These are phyloP conservation scores for Boehmeria nivea DNA, from an alignment of 306 rosid species.

Conservation along the genomic window DNA sequence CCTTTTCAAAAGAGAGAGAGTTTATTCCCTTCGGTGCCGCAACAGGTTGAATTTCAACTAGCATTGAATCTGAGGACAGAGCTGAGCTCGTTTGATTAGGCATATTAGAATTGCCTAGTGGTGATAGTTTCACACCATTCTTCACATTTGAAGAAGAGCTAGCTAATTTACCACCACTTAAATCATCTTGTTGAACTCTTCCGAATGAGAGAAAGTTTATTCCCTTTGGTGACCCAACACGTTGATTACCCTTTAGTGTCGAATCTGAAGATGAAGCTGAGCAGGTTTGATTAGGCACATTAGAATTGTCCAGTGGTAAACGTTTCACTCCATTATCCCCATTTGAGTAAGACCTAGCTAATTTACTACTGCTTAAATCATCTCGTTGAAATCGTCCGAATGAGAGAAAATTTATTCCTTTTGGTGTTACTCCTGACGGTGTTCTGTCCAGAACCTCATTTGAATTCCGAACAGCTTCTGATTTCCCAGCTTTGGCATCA, in stretches of 20 bases:
- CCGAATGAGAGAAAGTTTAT: constrained; percentile 24
- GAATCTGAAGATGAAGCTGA: constrained; percentile 22
- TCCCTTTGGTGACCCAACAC: constrained; percentile 15
- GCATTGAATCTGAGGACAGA: constrained; percentile 22
- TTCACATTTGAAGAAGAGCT: too few species aligned
- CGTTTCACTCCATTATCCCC: constrained; percentile 23
- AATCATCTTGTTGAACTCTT: too few species aligned
- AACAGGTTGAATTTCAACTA: constrained; percentile 22
- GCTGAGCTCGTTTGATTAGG: constrained; percentile 22
- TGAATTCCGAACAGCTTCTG: constrained; percentile 18
- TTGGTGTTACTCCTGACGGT: constrained; percentile 37
- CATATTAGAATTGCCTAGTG: constrained; percentile 16
- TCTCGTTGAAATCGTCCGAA: constrained; percentile 43
- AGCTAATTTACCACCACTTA: too few species aligned
- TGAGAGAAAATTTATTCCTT: constrained; percentile 65
- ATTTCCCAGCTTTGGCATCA: constrained; percentile 17
- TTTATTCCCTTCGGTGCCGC: constrained; percentile 22
- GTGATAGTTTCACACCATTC: constrained; percentile 20
- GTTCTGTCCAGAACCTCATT: constrained; percentile 28
- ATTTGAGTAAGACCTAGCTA: too few species aligned
- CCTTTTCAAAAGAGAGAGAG: constrained; percentile 29
- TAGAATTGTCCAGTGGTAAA: constrained; percentile 13
- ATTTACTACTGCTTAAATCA: constrained; percentile 17
- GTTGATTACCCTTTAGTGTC: constrained; percentile 25
- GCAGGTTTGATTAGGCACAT: constrained; percentile 23